Percentiles rank a stretch among this genome's conserved stretches.
phyloP scores from a whole-genome alignment of 805 yeast species.

The Kodamaea kaohsiungensis region DNA sequence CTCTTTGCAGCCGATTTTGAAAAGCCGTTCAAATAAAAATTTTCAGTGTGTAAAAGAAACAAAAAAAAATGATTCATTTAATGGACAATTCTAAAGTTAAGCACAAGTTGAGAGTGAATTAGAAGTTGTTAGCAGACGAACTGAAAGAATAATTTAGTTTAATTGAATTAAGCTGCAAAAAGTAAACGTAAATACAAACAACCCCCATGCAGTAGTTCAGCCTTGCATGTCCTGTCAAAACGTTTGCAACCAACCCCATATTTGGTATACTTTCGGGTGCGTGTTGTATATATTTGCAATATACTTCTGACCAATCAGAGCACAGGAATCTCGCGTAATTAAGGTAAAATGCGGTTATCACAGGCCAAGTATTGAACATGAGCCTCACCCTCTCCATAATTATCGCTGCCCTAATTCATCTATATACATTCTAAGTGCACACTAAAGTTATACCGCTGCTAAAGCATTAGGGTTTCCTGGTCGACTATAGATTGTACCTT shows the following conservation, averaged over 20 bases:
- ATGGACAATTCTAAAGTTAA: too few relatives aligned
- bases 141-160: not conserved
- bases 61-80: too few relatives aligned
- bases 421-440: not conserved
- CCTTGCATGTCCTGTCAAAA: slow-evolving; percentile 2
- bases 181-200: not conserved
- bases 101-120: too few relatives aligned
- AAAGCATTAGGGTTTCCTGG: not conserved
- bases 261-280: not conserved
- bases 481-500: not conserved
- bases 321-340: not conserved
- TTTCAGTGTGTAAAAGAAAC: not conserved
- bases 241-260: not conserved
- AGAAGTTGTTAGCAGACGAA: too few relatives aligned
- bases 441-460: not conserved
- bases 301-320: not conserved
- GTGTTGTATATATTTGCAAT: not conserved
- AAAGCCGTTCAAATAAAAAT: not conserved
- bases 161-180: slow-evolving; percentile 1
- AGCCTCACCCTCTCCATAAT: not conserved
- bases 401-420: not conserved
- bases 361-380: not conserved
- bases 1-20: not conserved
- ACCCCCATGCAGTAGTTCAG: not conserved
- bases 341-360: not conserved